phyloP scores from a whole-genome alignment of 164 flowering plant species.

The Sedum album region DNA sequence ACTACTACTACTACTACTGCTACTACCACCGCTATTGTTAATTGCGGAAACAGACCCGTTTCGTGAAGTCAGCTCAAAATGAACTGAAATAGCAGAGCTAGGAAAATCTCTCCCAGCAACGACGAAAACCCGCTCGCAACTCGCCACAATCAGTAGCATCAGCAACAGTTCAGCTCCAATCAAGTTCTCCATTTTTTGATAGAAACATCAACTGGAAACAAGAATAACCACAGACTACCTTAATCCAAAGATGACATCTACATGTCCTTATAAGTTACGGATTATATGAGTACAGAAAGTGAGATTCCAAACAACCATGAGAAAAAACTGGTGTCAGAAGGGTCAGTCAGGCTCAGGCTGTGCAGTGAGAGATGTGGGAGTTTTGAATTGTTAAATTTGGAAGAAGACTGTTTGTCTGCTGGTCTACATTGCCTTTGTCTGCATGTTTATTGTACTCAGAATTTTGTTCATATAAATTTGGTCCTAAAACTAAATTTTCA shows the following conservation, averaged over 20 bases:
- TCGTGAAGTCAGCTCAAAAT: not conserved
- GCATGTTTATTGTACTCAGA: constrained; percentile 2
- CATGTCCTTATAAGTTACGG: too few relatives aligned
- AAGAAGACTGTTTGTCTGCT: constrained; percentile 8
- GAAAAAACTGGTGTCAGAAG: not conserved
- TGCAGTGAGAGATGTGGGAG: constrained; percentile 1
- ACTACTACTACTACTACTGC: too few relatives aligned
- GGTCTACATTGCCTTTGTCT: constrained; percentile 7
- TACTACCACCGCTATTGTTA: too few relatives aligned
- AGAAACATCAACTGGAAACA: not conserved
- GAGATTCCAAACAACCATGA: not conserved
- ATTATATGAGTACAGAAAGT: not conserved
- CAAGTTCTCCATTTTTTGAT: not conserved
- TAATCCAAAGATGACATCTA: too few relatives aligned
- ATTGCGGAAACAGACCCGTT: not conserved
- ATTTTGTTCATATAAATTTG: constrained; percentile 6
- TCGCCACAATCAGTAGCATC: not conserved
- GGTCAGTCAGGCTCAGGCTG: too few relatives aligned
- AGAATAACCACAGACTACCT: not conserved
- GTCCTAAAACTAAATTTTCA: not conserved
- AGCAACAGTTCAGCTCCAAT: constrained; percentile 1
- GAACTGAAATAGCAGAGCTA: not conserved
- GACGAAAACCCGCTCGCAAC: not conserved
- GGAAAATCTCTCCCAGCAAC: not conserved
- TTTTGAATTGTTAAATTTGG: constrained; percentile 7